Evolutionary conservation across 1,284 basidiomycete species (phyloP), one percentile per base, ranked within the genome.

Genomic region (Malassezia arunalokei): DNA sequence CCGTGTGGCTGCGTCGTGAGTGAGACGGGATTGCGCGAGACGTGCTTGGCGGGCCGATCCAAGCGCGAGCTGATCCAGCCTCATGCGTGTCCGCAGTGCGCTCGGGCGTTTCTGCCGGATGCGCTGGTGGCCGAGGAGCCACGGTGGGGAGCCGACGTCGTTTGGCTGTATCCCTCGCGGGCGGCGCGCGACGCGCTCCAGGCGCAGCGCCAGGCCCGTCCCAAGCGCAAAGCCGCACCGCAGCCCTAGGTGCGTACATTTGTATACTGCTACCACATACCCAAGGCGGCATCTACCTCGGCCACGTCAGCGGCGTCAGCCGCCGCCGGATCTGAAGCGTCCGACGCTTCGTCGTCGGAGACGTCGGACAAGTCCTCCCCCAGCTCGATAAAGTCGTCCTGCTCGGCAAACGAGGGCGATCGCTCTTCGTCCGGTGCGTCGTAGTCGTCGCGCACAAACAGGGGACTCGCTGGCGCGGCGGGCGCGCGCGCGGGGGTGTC

Each of bases 351-450:
- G n/a, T 40, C 39, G 11, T 35, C 33, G 3, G 33, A 35, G 11
- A 35, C 33, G 33, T 35, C 33, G 15, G 33, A 35, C 2, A 35
- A 2, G 33, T 35, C 33, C 11, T 35, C 33, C 29, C 58, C 62
- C 32, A 71, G 65, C 8, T 58, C 62, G 28, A 71, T 68, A 40
- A 60, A 71, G 50, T 71, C 66, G 40, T 55, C 51, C 54, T 71
- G 65, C 38, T 56, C 47, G 3, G 57, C 58, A 46, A 67, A 68
- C 4, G 56, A 59, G 8, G 15, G 43, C 17, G 57, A 49, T 12
- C 29, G 49, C 24, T 35, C 43, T 24, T 43, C 47, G 3, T 12
- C 56, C 20, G 20, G 20, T 6, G 30, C 51, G 8, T 40, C 53
- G 1, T 20, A 7, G 37, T 56, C 51, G 47, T 44, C 47, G 15